Evolutionary conservation across 1,284 basidiomycete species (phyloP), one percentile per base, ranked within the genome.

Genomic region (Ceratobasidium sp.): DNA sequence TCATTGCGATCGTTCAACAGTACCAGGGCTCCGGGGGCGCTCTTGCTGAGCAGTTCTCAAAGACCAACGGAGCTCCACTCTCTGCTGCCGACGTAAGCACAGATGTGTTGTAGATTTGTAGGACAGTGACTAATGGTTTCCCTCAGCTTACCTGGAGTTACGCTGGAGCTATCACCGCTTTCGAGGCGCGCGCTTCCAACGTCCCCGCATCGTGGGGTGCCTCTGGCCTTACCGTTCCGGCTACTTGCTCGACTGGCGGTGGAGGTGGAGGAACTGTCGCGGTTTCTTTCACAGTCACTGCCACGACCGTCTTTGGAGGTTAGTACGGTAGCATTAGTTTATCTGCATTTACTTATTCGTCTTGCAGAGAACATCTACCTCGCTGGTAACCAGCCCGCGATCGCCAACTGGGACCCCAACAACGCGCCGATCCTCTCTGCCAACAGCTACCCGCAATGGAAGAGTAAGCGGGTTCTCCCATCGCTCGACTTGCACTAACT

Each of bases 191-290:
- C 20, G 57, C n/a, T 62, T 44, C 57, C 14, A 44, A 52, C 54
- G 79, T 83, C 1, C 84, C 87, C 18, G 86, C 86, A 0, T 87
- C 87, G 81, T 94, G 93, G 93, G 92, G 92, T 23, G 93, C 93
- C 0, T 82, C 85, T 50, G 90, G 89, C 1, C 82, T 93, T 77
- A 84, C 83, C 2, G 87, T 90, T 8, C 87, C 91, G 1, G 62
- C 83, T 3, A 82, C 84, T 20, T 91, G 91, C 82, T 75, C 83
- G 78, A 78, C 85, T 12, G 78, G 82, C 0, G 77, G 81, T 66
- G 81, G 83, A 20, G 82, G 84, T 41, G 64, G 71, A 79, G 60
- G 50, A 41, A 76, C 79, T 12, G 78, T 77, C 38, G 65, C 78
- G 14, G 62, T 79, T 33, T 79, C 78, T 0, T 80, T 80, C 74